Conservation (phyloP, 2,329 filamentous ascomycete genomes). For the Beauveria sp. region DNA sequence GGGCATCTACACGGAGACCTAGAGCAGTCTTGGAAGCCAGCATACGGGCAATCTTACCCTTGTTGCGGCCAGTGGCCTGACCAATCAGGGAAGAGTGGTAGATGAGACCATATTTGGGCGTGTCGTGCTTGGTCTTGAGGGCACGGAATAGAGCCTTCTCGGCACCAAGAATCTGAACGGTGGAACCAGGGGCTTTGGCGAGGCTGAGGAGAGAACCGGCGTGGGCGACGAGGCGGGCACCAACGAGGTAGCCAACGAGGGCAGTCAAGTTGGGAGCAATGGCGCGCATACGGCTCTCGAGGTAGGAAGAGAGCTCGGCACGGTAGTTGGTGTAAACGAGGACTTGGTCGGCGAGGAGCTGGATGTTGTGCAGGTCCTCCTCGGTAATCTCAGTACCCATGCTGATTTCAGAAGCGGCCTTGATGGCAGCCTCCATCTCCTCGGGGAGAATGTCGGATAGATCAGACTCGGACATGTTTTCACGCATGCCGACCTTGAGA, state of each 20-base stretch:
- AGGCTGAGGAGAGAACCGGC: constrained; percentile 90
- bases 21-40: constrained; percentile 89
- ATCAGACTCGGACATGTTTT: constrained; percentile 67
- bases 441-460: constrained; percentile 89
- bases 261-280: constrained; percentile 94
- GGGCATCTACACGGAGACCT: constrained; percentile 85
- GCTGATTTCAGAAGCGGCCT: constrained; percentile 89
- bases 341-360: constrained; percentile 85
- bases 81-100: constrained; percentile 91
- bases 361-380: constrained; percentile 89
- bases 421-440: constrained; percentile 86
- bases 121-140: constrained; percentile 98
- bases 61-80: constrained; percentile 95
- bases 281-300: constrained; percentile 89
- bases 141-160: constrained; percentile 98
- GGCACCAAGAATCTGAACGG: constrained; percentile 94
- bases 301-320: constrained; percentile 77
- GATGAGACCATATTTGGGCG: constrained; percentile 94
- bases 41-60: constrained; percentile 98
- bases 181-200: constrained; percentile 89
- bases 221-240: constrained; percentile 90
- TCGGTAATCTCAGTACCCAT: constrained; percentile 97
- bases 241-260: constrained; percentile 87
- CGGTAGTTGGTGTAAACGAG: constrained; percentile 89
- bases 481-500: constrained; percentile 79